Evolutionary conservation across 2,329 filamentous ascomycete species (phyloP), one percentile per base, ranked within the genome.

Genomic region (Diaporthe humulicola): DNA sequence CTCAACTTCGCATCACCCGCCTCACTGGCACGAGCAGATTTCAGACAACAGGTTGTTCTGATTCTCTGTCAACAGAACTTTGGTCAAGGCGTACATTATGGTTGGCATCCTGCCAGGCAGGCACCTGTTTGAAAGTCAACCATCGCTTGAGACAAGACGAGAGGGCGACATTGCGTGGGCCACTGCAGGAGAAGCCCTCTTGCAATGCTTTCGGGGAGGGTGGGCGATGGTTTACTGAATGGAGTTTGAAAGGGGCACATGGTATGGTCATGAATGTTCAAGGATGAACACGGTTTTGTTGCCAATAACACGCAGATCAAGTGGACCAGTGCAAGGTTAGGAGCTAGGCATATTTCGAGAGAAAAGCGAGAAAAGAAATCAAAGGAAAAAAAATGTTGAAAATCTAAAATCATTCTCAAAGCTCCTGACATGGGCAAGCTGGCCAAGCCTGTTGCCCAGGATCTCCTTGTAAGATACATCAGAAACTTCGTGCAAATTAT

Each of bases 361-460:
- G 67, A 71, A 76, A 67, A 74, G 69, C 52, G 70, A 50, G 64
- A 38, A 61, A 69, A 38, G 50, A 72, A 70, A 54, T 52, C 56
- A 73, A 73, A 69, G 36, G 14, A 71, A 75, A 78, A 75, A 75
- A 78, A 77, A 71, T 70, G 70, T 64, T 75, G 71, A 76, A 77
- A 77, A 77, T 76, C 67, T 30, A 76, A 15, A 72, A 42, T 40
- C 19, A 57, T 54, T 33, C 36, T 33, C 28, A 54, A 48, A 56
- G 3, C 15, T 48, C 22, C 30, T 25, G n/a, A n/a, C 17, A 10
- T 28, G 17, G 12, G 40, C 40, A 25, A 25, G 61, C 8, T 50
- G 40, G 19, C n/a, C n/a, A 61, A 28, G 50, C n/a, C n/a, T 25
- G 1, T 52, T 25, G 50, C 25, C 14, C 4, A 45, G 36, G 36